Base-by-base conservation (phyloP, 2,329 filamentous ascomycete genomes). In the Colletotrichum truncatum region DNA sequence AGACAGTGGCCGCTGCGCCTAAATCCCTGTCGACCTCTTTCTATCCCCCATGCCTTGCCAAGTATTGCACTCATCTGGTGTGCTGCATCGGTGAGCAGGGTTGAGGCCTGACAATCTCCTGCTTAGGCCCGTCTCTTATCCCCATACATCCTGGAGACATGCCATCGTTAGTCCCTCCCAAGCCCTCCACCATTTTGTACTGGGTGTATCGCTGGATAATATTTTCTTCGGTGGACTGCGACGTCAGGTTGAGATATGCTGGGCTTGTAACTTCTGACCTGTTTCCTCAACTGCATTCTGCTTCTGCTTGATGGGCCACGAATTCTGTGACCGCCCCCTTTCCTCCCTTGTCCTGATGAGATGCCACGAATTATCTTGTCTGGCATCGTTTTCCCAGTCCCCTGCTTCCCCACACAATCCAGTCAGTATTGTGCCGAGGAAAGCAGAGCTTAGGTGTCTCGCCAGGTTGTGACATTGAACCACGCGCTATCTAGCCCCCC, bases 1-100 rank as follows among this genome's bases (percentile, higher is more conserved):
- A 61, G 39, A 62, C 49, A 61, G 46, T 52, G 60, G 30, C 38
- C 56, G 46, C 62, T 65, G 49, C 49, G 49, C 32, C 48, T 54
- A 43, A 49, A 55, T 49, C 56, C 49, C 49, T 49, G 56, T 30
- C 62, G 28, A n/a, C 51, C 28, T 18, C 32, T 26, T 54, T 32
- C 41, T 55, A n/a, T n/a, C n/a, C n/a, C n/a, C 32, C 56, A 43
- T 25, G 49, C 34, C 41, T 26, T 21, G 38, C 58, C 58, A 48
- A 61, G 58, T 46, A 38, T 36, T 49, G 18, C 39, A 25, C 36
- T 59, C 48, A 39, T 41, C 62, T 55, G 38, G 55, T 36, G 36
- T 36, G 25, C 58, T 48, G 23, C 51, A 28, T 62, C 41, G 51
- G 39, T 41, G 58, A 62, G 58, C 56, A 65, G 56, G 62, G 49